phyloP scores from a whole-genome alignment of 2,329 filamentous ascomycete genomes.

The Aschersonia sp. region DNA sequence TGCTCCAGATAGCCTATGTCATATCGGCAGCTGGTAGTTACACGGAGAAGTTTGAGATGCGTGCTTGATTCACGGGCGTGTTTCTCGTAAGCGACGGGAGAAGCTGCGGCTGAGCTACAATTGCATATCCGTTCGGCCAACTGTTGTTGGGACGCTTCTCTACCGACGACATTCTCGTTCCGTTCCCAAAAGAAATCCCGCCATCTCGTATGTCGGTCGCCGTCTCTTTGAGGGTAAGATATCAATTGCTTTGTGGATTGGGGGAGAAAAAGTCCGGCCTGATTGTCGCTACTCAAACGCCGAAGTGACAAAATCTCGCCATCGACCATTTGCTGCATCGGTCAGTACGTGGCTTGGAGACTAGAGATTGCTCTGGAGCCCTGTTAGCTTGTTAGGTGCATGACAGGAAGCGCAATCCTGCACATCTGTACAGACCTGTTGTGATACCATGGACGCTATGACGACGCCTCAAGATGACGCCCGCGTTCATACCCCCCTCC shows the following conservation, averaged over 20 bases:
- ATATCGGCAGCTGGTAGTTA: conserved; percentile 5
- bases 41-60: conserved; percentile 6
- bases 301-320: too few relatives aligned
- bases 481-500: neutral
- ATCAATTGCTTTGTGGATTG: too few relatives aligned
- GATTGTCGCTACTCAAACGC: too few relatives aligned
- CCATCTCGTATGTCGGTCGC: too few relatives aligned
- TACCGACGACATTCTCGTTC: neutral
- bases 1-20: neutral
- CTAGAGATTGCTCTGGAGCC: neutral
- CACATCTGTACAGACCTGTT: neutral
- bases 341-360: neutral
- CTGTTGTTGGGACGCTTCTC: neutral
- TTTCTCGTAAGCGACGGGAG: neutral
- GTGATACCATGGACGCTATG: conserved; percentile 4
- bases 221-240: too few relatives aligned
- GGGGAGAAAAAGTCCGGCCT: too few relatives aligned
- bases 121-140: neutral
- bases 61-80: conserved; percentile 2
- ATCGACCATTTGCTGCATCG: too few relatives aligned
- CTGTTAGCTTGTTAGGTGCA: neutral
- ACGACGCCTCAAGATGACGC: conserved; percentile 1
- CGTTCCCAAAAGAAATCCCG: too few relatives aligned
- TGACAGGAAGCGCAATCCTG: neutral
- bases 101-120: conserved; percentile 2